These are phyloP conservation scores for Amylostereum areolatum DNA, from an alignment of 1,284 basidiomycete species.

Conservation along the genomic window DNA sequence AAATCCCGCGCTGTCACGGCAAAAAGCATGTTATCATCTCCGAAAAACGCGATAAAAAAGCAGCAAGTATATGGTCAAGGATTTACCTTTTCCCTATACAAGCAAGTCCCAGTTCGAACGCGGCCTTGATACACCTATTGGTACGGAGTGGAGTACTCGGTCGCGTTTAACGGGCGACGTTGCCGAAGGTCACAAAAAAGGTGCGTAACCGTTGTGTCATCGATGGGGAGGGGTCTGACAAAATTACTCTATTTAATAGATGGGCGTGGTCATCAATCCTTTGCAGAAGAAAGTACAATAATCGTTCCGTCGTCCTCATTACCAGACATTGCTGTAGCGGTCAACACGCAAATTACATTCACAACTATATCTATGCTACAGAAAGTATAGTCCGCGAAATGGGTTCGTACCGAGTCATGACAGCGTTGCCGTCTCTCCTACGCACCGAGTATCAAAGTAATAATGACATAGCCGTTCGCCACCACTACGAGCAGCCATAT, in stretches of 20 bases:
- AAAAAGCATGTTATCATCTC: slow-evolving; percentile 91
- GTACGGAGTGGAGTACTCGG: slow-evolving; percentile 92
- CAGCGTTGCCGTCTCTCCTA: no score
- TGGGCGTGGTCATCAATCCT: slow-evolving; percentile 73
- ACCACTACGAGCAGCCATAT: slow-evolving; percentile 62
- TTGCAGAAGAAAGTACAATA: slow-evolving; percentile 50
- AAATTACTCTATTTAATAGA: slow-evolving; percentile 32
- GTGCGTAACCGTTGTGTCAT: slow-evolving; percentile 31
- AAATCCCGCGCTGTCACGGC: slow-evolving; percentile 69
- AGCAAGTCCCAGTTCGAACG: slow-evolving; percentile 55
- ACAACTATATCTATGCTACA: no score
- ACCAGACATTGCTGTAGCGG: no score
- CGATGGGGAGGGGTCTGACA: slow-evolving; percentile 2
- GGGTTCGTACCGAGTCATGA: no score
- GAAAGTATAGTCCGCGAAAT: no score
- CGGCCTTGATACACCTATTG: slow-evolving; percentile 45
- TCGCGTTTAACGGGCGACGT: slow-evolving; percentile 79
- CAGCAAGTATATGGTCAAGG: slow-evolving; percentile 80
- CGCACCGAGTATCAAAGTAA: slow-evolving; percentile 38
- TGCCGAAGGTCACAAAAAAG: slow-evolving; percentile 85
- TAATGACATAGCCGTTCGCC: slow-evolving; percentile 68
- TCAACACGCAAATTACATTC: no score
- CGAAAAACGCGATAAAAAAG: slow-evolving; percentile 92
- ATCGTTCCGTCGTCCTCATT: no score
- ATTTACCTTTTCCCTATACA: slow-evolving; percentile 88